Conservation (phyloP, 495 filamentous ascomycete genomes). For the Articulospora tetracladia region DNA sequence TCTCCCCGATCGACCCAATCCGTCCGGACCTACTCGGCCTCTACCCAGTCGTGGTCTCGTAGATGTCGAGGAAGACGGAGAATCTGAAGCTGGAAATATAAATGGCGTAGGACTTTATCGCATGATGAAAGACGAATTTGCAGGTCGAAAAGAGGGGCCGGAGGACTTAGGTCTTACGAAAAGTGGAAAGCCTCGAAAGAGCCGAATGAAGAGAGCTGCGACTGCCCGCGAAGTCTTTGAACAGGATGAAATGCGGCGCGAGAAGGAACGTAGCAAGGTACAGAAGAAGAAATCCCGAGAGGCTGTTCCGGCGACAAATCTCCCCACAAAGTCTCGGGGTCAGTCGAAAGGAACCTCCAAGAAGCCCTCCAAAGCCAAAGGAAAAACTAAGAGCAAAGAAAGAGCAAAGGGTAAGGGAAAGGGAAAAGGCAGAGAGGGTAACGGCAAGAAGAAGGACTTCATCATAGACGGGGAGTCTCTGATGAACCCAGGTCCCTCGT, state of each 20-base stretch:
- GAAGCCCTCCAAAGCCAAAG: neutral
- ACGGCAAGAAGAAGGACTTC: neutral
- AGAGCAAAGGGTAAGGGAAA: constrained; percentile 7
- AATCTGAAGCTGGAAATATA: neutral
- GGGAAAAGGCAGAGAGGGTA: neutral
- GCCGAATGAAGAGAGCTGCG: constrained; percentile 9
- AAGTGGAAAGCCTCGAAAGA: constrained; percentile 12
- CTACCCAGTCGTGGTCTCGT: neutral
- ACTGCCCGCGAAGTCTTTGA: constrained; percentile 14
- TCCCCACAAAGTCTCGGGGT: neutral
- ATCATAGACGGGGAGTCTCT: neutral
- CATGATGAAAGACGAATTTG: neutral
- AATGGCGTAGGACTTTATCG: neutral
- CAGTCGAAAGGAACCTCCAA: neutral
- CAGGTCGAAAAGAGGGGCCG: neutral
- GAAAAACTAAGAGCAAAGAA: neutral
- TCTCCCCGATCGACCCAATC: neutral
- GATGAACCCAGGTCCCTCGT: neutral
- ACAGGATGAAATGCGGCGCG: neutral
- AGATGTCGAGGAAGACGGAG: neutral
- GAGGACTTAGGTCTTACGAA: constrained; percentile 2
- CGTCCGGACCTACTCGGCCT: neutral
- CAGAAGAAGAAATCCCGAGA: constrained; percentile 12
- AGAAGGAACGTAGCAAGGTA: constrained; percentile 13
- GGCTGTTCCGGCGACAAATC: neutral